Evolutionary conservation across 768 basidiomycete genomes (phyloP).

Genomic region (Mycena leptocephala): DNA sequence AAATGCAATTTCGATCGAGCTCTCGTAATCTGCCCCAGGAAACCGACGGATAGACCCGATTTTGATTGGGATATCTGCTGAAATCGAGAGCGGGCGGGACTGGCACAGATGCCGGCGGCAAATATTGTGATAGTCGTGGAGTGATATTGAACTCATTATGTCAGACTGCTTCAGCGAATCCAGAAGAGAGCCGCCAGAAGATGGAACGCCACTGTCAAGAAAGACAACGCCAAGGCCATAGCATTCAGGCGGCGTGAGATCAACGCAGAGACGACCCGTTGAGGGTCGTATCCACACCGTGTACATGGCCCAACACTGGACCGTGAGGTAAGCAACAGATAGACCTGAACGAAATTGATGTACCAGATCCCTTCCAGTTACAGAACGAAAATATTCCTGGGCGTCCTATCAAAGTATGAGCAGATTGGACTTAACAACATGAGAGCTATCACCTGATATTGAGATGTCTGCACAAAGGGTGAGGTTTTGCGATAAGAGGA

Average conservation of each 20-base stretch:
- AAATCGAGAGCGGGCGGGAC: too few species aligned
- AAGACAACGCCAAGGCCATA: too few species aligned
- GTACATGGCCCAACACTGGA: neutral
- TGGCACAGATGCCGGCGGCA: neutral
- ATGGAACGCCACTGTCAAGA: too few species aligned
- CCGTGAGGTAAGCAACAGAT: neutral
- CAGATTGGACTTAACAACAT: too few species aligned
- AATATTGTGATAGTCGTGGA: neutral
- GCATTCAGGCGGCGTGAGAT: neutral
- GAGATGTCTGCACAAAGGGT: too few species aligned
- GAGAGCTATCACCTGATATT: too few species aligned
- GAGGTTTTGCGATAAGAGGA: too few species aligned
- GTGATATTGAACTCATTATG: neutral
- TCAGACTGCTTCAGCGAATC: neutral
- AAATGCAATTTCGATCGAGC: neutral
- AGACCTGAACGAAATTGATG: too few species aligned
- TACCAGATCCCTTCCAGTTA: too few species aligned
- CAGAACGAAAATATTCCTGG: too few species aligned
- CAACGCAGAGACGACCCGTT: neutral
- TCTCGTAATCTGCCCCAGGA: neutral
- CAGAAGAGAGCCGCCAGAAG: neutral
- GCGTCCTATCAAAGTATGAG: too few species aligned
- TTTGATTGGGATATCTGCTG: neutral
- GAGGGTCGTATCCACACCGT: constrained; percentile 1
- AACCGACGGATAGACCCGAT: neutral